These are phyloP conservation scores for Curvularia lunata DNA, from an alignment of 2,329 filamentous ascomycete species.

Conservation along the genomic window DNA sequence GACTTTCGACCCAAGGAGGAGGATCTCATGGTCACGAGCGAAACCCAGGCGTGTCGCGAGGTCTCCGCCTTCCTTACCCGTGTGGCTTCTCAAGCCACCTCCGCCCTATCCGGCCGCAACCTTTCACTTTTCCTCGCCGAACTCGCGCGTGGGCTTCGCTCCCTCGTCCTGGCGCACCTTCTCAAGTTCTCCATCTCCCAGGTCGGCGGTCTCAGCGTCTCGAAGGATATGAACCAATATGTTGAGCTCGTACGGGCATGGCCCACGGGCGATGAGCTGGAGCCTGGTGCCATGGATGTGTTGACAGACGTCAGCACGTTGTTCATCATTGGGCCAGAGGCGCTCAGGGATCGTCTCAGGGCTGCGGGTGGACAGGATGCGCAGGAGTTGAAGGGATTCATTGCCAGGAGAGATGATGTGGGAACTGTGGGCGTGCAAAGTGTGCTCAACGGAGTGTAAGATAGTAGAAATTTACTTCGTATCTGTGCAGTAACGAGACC, in stretches of 20 bases:
- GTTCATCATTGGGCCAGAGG: constrained; percentile 81
- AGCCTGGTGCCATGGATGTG: constrained; percentile 70
- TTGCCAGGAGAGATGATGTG: constrained; percentile 83
- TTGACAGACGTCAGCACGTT: constrained; percentile 92
- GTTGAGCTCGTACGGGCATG: constrained; percentile 83
- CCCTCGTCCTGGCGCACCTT: constrained; percentile 87
- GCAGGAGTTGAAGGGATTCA: constrained; percentile 76
- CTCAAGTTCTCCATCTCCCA: constrained; percentile 93
- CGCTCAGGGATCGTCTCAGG: constrained; percentile 58
- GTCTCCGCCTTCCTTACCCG: constrained; percentile 81
- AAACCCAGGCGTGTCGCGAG: constrained; percentile 82
- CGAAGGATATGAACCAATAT: constrained; percentile 94
- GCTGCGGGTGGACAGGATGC: constrained; percentile 53
- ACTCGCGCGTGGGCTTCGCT: constrained; percentile 78
- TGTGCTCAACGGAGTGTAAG: constrained; percentile 65
- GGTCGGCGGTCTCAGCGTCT: constrained; percentile 91
- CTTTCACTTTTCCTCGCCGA: constrained; percentile 82
- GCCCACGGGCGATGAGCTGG: constrained; percentile 67
- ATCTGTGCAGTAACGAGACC: not conserved
- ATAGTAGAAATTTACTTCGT: not conserved
- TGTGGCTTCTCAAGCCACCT: constrained; percentile 66
- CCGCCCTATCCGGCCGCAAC: constrained; percentile 82
- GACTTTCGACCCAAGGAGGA: constrained; percentile 90
- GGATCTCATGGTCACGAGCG: constrained; percentile 41
- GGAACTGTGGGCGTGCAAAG: constrained; percentile 81